A percentile compares a stretch with the other conserved stretches of the same genome.
Evolutionary conservation across 129 eudicot species (phyloP).

Genomic region (Heracleum sosnowskyi): DNA sequence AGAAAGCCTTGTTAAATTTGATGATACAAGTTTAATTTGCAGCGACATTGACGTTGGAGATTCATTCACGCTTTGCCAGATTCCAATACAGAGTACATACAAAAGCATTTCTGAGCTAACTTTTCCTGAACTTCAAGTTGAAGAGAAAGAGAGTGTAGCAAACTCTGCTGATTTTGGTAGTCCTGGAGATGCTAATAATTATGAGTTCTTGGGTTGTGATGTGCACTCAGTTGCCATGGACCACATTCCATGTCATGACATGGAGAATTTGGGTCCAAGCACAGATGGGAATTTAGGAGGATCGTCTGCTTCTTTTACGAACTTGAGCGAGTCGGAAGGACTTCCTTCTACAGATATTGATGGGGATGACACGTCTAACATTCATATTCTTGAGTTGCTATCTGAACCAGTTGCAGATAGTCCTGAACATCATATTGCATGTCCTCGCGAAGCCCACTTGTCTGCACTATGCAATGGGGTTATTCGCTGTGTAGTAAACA

Average conservation of each 20-base stretch:
- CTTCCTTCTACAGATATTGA: conserved; percentile 33
- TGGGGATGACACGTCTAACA: conserved; percentile 28
- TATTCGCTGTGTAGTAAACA: conserved; percentile 55
- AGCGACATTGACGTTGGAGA: conserved; percentile 11
- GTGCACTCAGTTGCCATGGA: conserved; percentile 10
- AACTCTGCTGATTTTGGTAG: neutral
- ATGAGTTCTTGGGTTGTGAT: neutral
- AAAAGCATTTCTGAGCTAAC: conserved; percentile 9
- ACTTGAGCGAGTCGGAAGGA: conserved; percentile 44
- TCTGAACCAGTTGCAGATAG: neutral
- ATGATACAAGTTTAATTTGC: conserved; percentile 9
- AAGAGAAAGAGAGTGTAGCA: conserved; percentile 3
- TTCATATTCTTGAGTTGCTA: neutral
- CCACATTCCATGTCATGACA: conserved; percentile 19
- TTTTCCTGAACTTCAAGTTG: conserved; percentile 13
- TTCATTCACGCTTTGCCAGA: conserved; percentile 18
- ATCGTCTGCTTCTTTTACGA: conserved; percentile 31
- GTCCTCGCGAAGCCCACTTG: conserved; percentile 13
- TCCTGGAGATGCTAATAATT: neutral
- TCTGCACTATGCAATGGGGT: conserved; percentile 21
- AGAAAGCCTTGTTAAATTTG: conserved; percentile 18
- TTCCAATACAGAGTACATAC: conserved; percentile 19
- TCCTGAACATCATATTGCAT: neutral
- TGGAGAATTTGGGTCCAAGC: conserved; percentile 16
- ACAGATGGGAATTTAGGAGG: conserved; percentile 33